Percentiles rank a stretch among this genome's conserved stretches.
Conservation (phyloP, 768 basidiomycete species). For the Tylopilus sp. region DNA sequence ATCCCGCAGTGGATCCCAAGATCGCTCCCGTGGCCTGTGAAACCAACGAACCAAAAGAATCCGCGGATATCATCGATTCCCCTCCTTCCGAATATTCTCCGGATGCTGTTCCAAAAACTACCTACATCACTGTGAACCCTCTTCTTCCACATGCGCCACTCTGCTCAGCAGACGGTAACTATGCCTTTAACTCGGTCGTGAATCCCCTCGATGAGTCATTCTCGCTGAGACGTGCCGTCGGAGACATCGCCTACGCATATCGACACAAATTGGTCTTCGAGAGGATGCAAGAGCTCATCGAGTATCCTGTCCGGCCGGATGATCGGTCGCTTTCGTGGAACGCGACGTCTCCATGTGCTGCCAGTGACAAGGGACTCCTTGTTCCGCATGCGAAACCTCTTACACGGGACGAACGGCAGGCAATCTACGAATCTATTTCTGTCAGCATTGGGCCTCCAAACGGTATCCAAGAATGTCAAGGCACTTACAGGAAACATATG, state of each 20-base stretch:
- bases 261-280: constrained; percentile 27
- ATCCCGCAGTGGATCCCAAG: constrained; percentile 5
- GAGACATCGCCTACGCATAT: constrained; percentile 29
- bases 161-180: constrained; percentile 3
- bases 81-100: constrained; percentile 11
- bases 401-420: constrained; percentile 43
- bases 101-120: background rate
- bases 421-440: constrained; percentile 50
- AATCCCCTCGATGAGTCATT: constrained; percentile 26
- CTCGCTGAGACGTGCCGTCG: constrained; percentile 26
- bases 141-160: constrained; percentile 13
- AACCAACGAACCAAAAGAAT: background rate
- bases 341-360: constrained; percentile 19
- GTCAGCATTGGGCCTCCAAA: constrained; percentile 43
- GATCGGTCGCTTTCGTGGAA: constrained; percentile 12
- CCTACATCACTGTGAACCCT: constrained; percentile 27
- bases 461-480: constrained; percentile 49
- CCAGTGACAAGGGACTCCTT: constrained; percentile 13
- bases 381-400: constrained; percentile 31
- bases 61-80: background rate
- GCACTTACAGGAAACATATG: constrained; percentile 52
- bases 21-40: background rate
- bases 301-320: constrained; percentile 11
- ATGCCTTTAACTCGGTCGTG: constrained; percentile 14
- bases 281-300: constrained; percentile 23